Conservation (phyloP, 257 asterid genomes). For the Salvia rosmarinus region DNA sequence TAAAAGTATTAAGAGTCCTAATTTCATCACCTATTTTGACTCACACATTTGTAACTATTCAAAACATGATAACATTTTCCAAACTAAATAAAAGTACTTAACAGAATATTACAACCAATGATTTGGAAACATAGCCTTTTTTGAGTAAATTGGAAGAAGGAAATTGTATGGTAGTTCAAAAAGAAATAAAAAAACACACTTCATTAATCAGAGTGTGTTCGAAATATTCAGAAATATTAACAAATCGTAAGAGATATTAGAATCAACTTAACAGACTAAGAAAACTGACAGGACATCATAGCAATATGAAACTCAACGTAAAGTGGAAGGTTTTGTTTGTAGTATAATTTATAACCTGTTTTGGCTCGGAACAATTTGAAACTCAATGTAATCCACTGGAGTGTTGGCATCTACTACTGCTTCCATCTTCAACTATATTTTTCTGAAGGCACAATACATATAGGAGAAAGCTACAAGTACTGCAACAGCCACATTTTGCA, state of each 20-base stretch:
- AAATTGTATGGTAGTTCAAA: neutral
- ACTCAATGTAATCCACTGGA: conserved; percentile 69
- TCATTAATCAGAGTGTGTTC: neutral
- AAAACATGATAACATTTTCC: neutral
- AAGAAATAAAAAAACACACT: neutral
- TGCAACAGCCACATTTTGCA: conserved; percentile 17
- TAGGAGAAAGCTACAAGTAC: conserved; percentile 28
- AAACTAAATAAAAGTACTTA: neutral
- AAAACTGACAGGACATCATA: neutral
- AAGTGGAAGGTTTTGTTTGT: conserved; percentile 14
- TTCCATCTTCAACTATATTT: conserved; percentile 54
- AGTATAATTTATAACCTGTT: conserved; percentile 74
- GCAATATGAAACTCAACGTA: no score
- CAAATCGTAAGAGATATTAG: neutral
- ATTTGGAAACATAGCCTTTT: neutral
- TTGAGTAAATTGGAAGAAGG: neutral
- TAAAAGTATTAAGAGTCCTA: neutral
- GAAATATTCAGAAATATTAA: neutral
- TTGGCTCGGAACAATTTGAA: conserved; percentile 65
- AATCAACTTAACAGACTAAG: neutral
- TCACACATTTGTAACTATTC: neutral
- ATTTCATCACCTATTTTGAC: neutral
- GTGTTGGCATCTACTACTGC: conserved; percentile 47
- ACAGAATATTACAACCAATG: neutral
- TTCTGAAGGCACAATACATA: conserved; percentile 37